Evolutionary conservation across 352 stramenopile species (phyloP).

Genomic region (Globisporangium acanthophoron): DNA sequence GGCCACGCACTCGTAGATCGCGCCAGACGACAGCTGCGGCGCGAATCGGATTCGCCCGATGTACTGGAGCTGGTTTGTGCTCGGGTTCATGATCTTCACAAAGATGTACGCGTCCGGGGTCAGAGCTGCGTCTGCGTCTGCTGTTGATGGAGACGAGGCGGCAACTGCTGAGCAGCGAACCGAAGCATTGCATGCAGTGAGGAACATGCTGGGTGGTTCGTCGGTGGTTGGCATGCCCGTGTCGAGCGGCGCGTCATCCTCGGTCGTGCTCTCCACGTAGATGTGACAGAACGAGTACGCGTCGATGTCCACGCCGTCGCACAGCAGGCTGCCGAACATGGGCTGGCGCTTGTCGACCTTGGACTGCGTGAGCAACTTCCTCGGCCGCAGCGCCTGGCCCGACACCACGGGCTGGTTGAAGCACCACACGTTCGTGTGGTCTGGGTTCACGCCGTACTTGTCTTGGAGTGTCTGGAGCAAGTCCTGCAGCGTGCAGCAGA

Average conservation of each 20-base stretch:
- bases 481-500: slow-evolving; percentile 60
- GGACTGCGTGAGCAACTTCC: slow-evolving; percentile 55
- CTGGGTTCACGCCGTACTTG: slow-evolving; percentile 22
- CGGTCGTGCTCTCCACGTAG: slow-evolving; percentile 46
- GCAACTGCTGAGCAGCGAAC: neutral
- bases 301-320: slow-evolving; percentile 77
- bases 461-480: slow-evolving; percentile 35
- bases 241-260: slow-evolving; percentile 34
- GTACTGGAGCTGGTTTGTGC: slow-evolving; percentile 33
- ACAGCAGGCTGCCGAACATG: slow-evolving; percentile 66
- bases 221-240: slow-evolving; percentile 1
- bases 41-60: slow-evolving; percentile 32
- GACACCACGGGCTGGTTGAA: slow-evolving; percentile 76
- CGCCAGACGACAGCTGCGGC: slow-evolving; percentile 24
- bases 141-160: slow-evolving; percentile 1
- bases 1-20: slow-evolving; percentile 45
- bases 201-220: neutral
- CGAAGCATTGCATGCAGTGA: neutral
- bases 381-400: slow-evolving; percentile 60
- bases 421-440: slow-evolving; percentile 50
- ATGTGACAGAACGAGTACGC: slow-evolving; percentile 79
- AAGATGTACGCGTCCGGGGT: slow-evolving; percentile 44
- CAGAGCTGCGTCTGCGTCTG: neutral
- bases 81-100: slow-evolving; percentile 53
- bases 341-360: slow-evolving; percentile 32